Percentiles rank a stretch among this genome's conserved stretches.
These are phyloP conservation scores for Zelonia costaricensis DNA, from an alignment of 208 protist species.

Conservation along the genomic window DNA sequence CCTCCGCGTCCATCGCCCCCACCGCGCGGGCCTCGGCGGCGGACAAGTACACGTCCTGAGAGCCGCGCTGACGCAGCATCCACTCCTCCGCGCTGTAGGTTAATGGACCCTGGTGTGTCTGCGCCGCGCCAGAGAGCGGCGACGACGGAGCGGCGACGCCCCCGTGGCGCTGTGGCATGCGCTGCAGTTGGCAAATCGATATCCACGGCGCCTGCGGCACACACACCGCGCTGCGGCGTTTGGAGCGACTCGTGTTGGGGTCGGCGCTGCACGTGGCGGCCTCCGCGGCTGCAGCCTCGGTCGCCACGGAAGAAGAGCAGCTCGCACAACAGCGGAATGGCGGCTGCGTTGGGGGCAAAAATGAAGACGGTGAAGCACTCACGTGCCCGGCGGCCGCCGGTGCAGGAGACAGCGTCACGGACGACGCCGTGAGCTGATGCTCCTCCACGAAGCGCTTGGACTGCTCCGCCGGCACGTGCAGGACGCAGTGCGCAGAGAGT, in stretches of 20 bases:
- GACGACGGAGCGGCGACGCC: background rate
- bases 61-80: slow-evolving; percentile 20
- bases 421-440: slow-evolving; percentile 2
- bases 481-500: slow-evolving; percentile 43
- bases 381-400: too few relatives aligned
- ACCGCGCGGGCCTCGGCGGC: background rate
- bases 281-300: background rate
- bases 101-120: background rate
- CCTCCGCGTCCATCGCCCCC: slow-evolving; percentile 7
- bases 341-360: too few relatives aligned
- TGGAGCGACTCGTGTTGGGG: background rate
- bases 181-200: slow-evolving; percentile 21
- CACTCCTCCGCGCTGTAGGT: slow-evolving; percentile 9
- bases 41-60: slow-evolving; percentile 1
- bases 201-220: slow-evolving; percentile 19
- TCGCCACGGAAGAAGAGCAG: slow-evolving; percentile 8
- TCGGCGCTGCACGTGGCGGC: background rate
- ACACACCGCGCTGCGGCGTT: too few relatives aligned
- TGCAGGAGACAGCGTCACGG: background rate
- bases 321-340: background rate
- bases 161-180: slow-evolving; percentile 1
- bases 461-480: slow-evolving; percentile 25
- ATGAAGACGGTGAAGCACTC: too few relatives aligned
- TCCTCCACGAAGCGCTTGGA: slow-evolving; percentile 7
- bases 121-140: background rate